phyloP scores from a whole-genome alignment of 2,329 filamentous ascomycete species.

The Colletotrichum tabaci region DNA sequence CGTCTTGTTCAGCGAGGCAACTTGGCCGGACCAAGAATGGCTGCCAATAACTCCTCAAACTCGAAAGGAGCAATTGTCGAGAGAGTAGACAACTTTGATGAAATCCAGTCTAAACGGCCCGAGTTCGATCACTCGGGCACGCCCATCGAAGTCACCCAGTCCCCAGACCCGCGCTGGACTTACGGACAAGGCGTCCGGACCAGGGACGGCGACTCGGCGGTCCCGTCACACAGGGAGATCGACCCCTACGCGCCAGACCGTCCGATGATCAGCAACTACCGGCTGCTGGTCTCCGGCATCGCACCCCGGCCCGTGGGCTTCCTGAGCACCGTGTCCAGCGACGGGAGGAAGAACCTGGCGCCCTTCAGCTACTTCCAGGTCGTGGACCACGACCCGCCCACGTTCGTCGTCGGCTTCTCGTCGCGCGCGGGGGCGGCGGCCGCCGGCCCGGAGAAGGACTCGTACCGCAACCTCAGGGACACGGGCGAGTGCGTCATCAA shows the following conservation, averaged over 20 bases:
- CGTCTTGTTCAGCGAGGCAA: neutral
- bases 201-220: slow-evolving; percentile 12
- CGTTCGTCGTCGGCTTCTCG: slow-evolving; percentile 77
- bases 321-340: slow-evolving; percentile 67
- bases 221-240: slow-evolving; percentile 57
- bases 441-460: slow-evolving; percentile 78
- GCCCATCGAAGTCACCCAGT: slow-evolving; percentile 72
- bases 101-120: slow-evolving; percentile 76
- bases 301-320: slow-evolving; percentile 64
- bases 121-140: slow-evolving; percentile 65
- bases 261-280: slow-evolving; percentile 83
- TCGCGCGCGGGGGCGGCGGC: slow-evolving; percentile 43
- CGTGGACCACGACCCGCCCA: slow-evolving; percentile 86
- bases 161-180: slow-evolving; percentile 74
- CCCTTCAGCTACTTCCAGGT: slow-evolving; percentile 91
- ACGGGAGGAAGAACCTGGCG: slow-evolving; percentile 81
- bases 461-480: slow-evolving; percentile 80
- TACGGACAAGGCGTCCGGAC: slow-evolving; percentile 65
- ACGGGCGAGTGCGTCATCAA: slow-evolving; percentile 86
- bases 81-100: slow-evolving; percentile 72
- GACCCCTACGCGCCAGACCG: slow-evolving; percentile 83
- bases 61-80: neutral
- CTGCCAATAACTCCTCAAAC: neutral
- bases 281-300: slow-evolving; percentile 85
- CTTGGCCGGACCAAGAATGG: neutral